phyloP scores from a whole-genome alignment of 208 protist species.

The Leishmania martiniquensis region DNA sequence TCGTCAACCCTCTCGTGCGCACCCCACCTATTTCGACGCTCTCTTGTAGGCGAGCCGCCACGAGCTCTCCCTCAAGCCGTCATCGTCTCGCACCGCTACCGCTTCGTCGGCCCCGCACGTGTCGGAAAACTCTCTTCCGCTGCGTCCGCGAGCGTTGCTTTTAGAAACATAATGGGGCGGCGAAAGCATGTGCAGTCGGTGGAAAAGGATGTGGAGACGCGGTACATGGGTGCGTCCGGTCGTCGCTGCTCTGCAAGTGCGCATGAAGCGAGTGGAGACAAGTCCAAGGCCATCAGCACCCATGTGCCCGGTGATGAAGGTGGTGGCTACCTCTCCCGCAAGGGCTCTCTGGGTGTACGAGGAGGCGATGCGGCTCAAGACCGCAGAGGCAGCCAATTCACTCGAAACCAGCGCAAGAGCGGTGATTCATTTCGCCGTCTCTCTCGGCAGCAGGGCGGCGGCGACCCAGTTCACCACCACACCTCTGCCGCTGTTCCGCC shows the following conservation, averaged over 20 bases:
- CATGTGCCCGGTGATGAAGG: neutral
- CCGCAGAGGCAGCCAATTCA: neutral
- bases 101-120: neutral
- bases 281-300: neutral
- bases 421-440: conserved; percentile 13
- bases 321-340: neutral
- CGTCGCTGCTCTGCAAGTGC: neutral
- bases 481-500: neutral
- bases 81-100: conserved; percentile 12
- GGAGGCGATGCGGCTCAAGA: neutral
- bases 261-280: neutral
- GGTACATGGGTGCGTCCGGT: neutral
- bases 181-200: conserved; percentile 3
- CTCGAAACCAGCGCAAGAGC: neutral
- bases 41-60: neutral
- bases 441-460: neutral
- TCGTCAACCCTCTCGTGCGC: neutral
- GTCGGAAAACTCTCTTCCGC: too few relatives aligned
- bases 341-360: neutral
- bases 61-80: neutral
- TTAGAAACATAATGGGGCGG: conserved; percentile 17
- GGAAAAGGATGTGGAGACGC: neutral
- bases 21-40: neutral
- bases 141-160: neutral
- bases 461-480: too few relatives aligned